Base-by-base conservation (phyloP, 345 rosid species). In the Camelina sativa region DNA sequence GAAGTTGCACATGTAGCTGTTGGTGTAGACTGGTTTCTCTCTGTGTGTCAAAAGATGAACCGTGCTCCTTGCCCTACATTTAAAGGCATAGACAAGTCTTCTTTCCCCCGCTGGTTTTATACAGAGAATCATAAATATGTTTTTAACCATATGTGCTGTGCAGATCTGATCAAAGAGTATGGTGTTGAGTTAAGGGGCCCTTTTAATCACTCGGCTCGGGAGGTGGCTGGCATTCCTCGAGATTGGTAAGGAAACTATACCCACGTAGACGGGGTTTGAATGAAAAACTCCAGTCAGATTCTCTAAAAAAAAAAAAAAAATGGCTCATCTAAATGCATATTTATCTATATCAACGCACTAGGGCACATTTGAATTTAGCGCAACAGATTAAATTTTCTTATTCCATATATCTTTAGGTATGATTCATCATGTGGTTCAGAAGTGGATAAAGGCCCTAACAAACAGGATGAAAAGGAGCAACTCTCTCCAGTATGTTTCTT, bases 1-100 rank as follows among this genome's bases (percentile, higher is more conserved):
- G 98, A 94, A 88, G 82, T 85, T 44, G 98, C 97, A 53, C 98
- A 91, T 84, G 98, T 91, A 37, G 96, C 97, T 35, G 95, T 91
- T 69, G 97, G 98, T 52, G 88, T 91, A 2, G 80, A 87, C 76
- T 91, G 97, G 97, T 94, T 91, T 79, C 83, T 84, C 56, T 85
- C 84, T 0, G 73, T 91, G 25, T 94, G 98, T 81, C 86, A 13
- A 76, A 88, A 84, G 81, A 66, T 91, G 91, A 81, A 80, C 38
- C 69, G 84, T 67, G 77, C 81, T 41, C 98, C 97, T 65, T 87
- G 84, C 78, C 83, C 95, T 47, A 85, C 96, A 40, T 94, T 91
- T 84, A 90, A 84, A 91, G 98, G 97, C 51, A 79, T 52, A 47
- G 0, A 71, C 57, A 28, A 64, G 16, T 57, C 56, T 71, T 56